Evolutionary conservation across 148 eudicot genomes (phyloP).

Genomic region (Cornus kousa): DNA sequence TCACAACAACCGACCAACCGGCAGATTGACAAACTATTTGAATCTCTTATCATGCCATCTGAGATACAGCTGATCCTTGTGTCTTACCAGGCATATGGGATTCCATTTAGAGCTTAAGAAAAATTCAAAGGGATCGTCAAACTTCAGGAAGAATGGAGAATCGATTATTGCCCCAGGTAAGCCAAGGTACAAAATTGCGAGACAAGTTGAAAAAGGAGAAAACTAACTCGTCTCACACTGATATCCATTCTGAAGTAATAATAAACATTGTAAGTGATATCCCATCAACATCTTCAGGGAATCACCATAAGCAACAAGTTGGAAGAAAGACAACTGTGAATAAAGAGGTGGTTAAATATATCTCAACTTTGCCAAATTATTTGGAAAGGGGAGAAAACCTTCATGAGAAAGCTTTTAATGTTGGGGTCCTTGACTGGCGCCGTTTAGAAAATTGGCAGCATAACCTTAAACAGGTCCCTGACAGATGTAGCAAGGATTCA

Average conservation of each 20-base stretch:
- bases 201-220: constrained; percentile 49
- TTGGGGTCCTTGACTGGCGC: constrained; percentile 87
- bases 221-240: constrained; percentile 44
- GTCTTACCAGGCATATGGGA: constrained; percentile 24
- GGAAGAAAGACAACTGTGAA: constrained; percentile 32
- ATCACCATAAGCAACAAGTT: constrained; percentile 30
- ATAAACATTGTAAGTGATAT: constrained; percentile 29
- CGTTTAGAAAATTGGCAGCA: constrained; percentile 71
- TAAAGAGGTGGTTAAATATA: constrained; percentile 78
- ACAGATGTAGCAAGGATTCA: constrained; percentile 27
- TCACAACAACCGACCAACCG: constrained; percentile 3
- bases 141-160: constrained; percentile 26
- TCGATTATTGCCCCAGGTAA: constrained; percentile 27
- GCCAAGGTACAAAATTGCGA: constrained; percentile 42
- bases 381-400: constrained; percentile 61
- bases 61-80: constrained; percentile 12
- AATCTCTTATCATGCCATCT: constrained; percentile 3
- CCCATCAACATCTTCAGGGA: constrained; percentile 25
- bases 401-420: constrained; percentile 62
- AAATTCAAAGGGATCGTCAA: constrained; percentile 25
- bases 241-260: constrained; percentile 46
- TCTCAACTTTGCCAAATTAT: constrained; percentile 76
- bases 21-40: not conserved
- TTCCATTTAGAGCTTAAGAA: constrained; percentile 14
- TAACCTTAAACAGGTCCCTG: constrained; percentile 28